phyloP scores from a whole-genome alignment of 2,329 filamentous ascomycete species.

The Trichoderma harzianum region DNA sequence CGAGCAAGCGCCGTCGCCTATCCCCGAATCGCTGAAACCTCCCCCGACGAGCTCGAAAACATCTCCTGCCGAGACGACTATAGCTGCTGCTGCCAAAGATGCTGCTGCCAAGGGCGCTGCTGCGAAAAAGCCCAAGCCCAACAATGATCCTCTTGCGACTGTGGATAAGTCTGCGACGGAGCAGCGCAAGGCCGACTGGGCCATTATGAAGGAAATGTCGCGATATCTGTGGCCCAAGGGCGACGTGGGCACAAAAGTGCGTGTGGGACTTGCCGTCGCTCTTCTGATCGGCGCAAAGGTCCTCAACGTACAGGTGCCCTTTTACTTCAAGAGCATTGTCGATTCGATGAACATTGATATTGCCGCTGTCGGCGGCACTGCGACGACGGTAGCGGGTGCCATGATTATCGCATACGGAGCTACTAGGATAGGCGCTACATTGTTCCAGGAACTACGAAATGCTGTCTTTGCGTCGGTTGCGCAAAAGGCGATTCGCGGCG shows the following conservation, averaged over 20 bases:
- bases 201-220: conserved; percentile 97
- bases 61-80: neutral
- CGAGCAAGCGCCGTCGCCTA: conserved; percentile 23
- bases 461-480: conserved; percentile 96
- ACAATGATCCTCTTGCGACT: conserved; percentile 32
- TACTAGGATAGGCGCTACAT: conserved; percentile 79
- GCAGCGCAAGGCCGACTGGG: conserved; percentile 96
- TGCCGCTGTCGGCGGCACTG: conserved; percentile 79
- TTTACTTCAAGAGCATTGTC: conserved; percentile 98
- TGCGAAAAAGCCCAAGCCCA: conserved; percentile 23
- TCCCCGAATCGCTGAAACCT: conserved; percentile 20
- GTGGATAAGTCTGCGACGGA: conserved; percentile 63
- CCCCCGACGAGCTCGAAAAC: conserved; percentile 20
- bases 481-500: conserved; percentile 89
- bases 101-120: conserved; percentile 11
- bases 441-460: conserved; percentile 93
- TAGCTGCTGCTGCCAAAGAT: neutral
- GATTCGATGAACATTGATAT: conserved; percentile 98
- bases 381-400: conserved; percentile 81
- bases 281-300: conserved; percentile 88
- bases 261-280: conserved; percentile 79
- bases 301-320: conserved; percentile 95
- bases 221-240: conserved; percentile 95
- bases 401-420: conserved; percentile 93
- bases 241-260: conserved; percentile 66